Conservation (phyloP, 331 rosid species). For the Quercus tomentella region DNA sequence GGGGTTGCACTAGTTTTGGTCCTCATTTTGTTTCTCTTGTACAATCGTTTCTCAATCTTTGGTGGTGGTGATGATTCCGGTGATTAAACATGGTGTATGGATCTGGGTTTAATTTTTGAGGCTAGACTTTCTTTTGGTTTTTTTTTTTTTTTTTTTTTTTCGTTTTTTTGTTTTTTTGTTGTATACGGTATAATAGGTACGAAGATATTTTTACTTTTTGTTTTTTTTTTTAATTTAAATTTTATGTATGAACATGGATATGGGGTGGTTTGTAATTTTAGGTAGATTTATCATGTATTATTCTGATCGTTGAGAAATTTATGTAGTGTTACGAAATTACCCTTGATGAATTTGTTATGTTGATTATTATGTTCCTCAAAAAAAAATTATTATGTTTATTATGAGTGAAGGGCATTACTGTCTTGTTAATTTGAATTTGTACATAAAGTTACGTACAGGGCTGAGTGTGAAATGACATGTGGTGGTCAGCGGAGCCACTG, state of each 20-base stretch:
- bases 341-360: too few relatives aligned
- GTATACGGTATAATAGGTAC: not conserved
- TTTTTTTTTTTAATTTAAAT: too few relatives aligned
- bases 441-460: too few relatives aligned
- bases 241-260: not conserved
- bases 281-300: not conserved
- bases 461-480: too few relatives aligned
- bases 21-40: conserved; percentile 61
- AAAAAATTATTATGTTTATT: too few relatives aligned
- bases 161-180: too few relatives aligned
- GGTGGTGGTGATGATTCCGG: conserved; percentile 67
- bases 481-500: not conserved
- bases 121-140: not conserved
- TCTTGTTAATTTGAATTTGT: too few relatives aligned
- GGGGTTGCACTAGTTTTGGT: conserved; percentile 80
- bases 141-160: not conserved
- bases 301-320: too few relatives aligned
- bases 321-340: too few relatives aligned
- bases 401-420: too few relatives aligned
- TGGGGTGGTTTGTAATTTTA: not conserved
- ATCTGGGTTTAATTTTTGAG: not conserved
- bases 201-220: too few relatives aligned
- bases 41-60: conserved; percentile 69
- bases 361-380: too few relatives aligned
- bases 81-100: conserved; percentile 32